Evolutionary conservation across 129 eudicot species (phyloP).

Genomic region (Centella asiatica): DNA sequence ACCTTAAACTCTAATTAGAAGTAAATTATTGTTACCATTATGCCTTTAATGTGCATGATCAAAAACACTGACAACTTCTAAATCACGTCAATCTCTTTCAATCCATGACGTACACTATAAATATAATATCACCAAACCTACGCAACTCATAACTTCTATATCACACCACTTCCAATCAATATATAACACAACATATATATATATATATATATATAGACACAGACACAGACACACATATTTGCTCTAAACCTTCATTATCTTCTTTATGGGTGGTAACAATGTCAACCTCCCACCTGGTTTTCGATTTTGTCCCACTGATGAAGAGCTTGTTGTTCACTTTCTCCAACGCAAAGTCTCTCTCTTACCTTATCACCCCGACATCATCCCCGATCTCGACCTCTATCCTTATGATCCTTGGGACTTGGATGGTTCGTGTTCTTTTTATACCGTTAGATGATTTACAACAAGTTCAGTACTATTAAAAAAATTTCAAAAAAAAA

Average conservation of each 20-base stretch:
- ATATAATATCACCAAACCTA: too few species aligned
- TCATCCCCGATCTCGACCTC: conserved; percentile 89
- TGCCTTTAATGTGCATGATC: conserved; percentile 5
- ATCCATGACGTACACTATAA: conserved; percentile 23
- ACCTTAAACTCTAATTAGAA: too few species aligned
- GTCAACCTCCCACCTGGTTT: conserved; percentile 88
- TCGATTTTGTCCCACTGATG: conserved; percentile 78
- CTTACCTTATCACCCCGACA: conserved; percentile 78
- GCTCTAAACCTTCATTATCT: neutral
- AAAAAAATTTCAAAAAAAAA: too few species aligned
- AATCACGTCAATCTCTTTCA: conserved; percentile 42
- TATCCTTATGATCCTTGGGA: conserved; percentile 94
- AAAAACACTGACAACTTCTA: conserved; percentile 34
- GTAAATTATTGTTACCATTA: too few species aligned
- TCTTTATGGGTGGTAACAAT: conserved; percentile 26
- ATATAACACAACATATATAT: neutral
- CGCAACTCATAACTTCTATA: conserved; percentile 1
- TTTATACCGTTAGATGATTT: neutral
- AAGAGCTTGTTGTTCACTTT: conserved; percentile 90
- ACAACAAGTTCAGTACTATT: too few species aligned
- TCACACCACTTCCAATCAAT: neutral
- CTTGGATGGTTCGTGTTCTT: conserved; percentile 45
- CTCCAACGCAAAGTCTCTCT: conserved; percentile 74
- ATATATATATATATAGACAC: conserved; percentile 3
- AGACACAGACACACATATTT: conserved; percentile 9